Base-by-base conservation (phyloP, 2,329 filamentous ascomycete genomes). In the Cladobotryum protrusum region DNA sequence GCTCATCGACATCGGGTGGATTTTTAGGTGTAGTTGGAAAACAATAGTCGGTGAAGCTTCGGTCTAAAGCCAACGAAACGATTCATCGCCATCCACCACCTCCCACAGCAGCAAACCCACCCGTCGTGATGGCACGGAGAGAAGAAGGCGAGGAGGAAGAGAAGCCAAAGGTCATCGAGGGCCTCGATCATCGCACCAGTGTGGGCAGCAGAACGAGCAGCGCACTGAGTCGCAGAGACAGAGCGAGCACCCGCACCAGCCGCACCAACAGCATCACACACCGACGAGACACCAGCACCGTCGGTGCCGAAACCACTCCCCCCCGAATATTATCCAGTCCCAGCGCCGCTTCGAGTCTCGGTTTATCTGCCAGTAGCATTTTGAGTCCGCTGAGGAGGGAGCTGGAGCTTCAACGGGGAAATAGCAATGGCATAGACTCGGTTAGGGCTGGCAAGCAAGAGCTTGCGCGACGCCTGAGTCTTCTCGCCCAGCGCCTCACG, bases 401-500 rank as follows among this genome's bases (percentile, higher is more conserved):
- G 43, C 33, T 62, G 19, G 62, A 65, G 18, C 32, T 47, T 18
- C 41, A 47, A 9, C 37, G 36, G 11, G 33, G 19, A 17, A 24
- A 46, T 48, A 19, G 59, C 52, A 44, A 52, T 32, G 49, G 42
- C 3, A 35, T 32, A 36, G 57, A 59, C 47, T 55, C 60, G 2
- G 60, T 63, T 18, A 59, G 61, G 18, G 57, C 58, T 12, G 57
- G 66, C 59, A 69, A 67, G 49, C 70, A 77, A 53, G 69, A 72
- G 19, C 69, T 81, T 47, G 70, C 77, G 11, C 59, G 64, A 50
- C 65, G 69, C 15, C 57, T 72, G 33, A 68, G 63, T 47, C 63
- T 68, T 41, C 65, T 72, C 24, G 68, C 68, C 4, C 65, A 67
- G 54, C 66, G 67, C 46, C 65, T 72, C 43, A 62, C 67, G 17